These are phyloP conservation scores for Isochrysis galbana DNA, from an alignment of 78 protist species.

Conservation along the genomic window DNA sequence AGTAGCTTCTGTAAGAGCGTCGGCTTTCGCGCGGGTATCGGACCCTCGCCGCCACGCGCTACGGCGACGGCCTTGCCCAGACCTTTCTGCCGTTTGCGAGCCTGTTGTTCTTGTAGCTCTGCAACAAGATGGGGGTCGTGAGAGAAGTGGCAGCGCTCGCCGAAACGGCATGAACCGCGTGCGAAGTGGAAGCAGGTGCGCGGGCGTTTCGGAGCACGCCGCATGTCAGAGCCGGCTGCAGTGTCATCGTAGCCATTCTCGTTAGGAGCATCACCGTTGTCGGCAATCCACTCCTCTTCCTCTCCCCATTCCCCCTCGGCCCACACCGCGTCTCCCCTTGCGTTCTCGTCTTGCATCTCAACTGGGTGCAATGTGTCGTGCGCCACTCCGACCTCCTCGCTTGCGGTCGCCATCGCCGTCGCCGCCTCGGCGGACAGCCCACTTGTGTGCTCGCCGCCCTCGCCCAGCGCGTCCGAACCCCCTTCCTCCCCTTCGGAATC, in stretches of 20 bases:
- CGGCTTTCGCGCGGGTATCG: not conserved
- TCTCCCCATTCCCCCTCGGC: not conserved
- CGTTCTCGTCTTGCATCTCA: not conserved
- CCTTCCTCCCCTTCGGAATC: not conserved
- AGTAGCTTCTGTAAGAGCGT: not conserved
- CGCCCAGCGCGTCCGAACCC: not conserved
- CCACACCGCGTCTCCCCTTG: not conserved
- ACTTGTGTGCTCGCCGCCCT: not conserved
- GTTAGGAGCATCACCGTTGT: not conserved
- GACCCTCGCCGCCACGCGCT: not conserved
- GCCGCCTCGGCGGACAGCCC: not conserved
- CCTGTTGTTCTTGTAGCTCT: not conserved
- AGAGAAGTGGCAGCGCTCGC: not conserved
- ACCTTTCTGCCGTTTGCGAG: not conserved
- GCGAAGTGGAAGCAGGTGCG: too few relatives aligned
- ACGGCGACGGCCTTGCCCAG: not conserved
- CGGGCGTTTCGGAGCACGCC: too few relatives aligned
- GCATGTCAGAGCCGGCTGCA: not conserved
- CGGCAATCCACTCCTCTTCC: not conserved
- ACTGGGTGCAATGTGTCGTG: too few relatives aligned
- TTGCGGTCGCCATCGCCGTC: not conserved
- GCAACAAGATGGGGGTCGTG: not conserved
- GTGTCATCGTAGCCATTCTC: not conserved
- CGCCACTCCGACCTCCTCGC: not conserved
- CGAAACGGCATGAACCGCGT: not conserved